Conservation (phyloP, 176 grass and related monocot species). For the Tillandsia leiboldiana region DNA sequence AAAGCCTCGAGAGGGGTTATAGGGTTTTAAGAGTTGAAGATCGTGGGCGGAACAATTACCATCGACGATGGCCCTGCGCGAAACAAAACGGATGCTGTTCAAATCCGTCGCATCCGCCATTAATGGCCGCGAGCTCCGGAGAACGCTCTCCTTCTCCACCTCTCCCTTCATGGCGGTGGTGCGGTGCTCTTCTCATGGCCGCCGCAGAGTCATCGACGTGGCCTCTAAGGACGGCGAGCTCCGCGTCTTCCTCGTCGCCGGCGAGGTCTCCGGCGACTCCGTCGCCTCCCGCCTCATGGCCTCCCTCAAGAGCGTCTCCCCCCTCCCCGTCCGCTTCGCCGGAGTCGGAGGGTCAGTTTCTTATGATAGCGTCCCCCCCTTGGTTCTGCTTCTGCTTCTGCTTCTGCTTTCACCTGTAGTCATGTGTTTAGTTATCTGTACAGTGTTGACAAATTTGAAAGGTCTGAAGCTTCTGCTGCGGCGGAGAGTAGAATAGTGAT, state of each 20-base stretch:
- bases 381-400: background rate
- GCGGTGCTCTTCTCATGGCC: constrained; percentile 10
- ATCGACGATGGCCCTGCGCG: too few species aligned
- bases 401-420: background rate
- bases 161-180: background rate
- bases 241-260: constrained; percentile 80
- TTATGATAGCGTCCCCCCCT: background rate
- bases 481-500: too few species aligned
- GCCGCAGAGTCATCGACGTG: constrained; percentile 36
- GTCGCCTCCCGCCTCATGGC: constrained; percentile 80
- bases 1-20: too few species aligned
- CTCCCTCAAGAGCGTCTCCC: constrained; percentile 55
- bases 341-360: constrained; percentile 69
- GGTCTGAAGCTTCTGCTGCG: too few species aligned
- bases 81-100: background rate
- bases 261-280: constrained; percentile 90
- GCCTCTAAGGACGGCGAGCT: constrained; percentile 71
- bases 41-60: too few species aligned
- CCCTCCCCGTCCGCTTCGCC: constrained; percentile 59
- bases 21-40: too few species aligned
- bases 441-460: too few species aligned
- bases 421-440: too few species aligned
- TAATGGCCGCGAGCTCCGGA: constrained; percentile 6
- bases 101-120: background rate
- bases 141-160: background rate